These are phyloP conservation scores for Exserohilum turcica DNA, from an alignment of 2,329 filamentous ascomycete species.

Conservation along the genomic window DNA sequence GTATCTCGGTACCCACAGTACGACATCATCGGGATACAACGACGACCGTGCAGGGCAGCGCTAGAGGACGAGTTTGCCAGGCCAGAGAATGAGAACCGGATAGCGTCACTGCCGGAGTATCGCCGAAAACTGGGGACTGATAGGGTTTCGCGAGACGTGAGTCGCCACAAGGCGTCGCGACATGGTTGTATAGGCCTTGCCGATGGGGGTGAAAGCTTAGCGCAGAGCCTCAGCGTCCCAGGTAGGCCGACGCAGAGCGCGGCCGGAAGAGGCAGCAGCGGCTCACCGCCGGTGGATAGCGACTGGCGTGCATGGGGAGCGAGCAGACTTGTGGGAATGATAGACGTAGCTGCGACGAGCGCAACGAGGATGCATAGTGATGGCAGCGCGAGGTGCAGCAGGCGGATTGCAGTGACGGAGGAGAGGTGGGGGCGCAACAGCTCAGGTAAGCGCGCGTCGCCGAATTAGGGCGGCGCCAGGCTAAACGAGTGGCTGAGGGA, in stretches of 20 bases:
- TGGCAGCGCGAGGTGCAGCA: constrained; percentile 7
- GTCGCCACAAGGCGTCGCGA: constrained; percentile 29
- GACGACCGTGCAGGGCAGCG: constrained; percentile 21
- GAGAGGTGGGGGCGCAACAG: constrained; percentile 15
- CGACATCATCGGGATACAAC: constrained; percentile 34
- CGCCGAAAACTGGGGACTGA: constrained; percentile 32
- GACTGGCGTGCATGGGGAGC: constrained; percentile 11
- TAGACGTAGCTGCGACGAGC: constrained; percentile 11
- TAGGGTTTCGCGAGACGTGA: constrained; percentile 24
- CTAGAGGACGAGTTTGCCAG: constrained; percentile 31
- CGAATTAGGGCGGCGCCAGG: constrained; percentile 18
- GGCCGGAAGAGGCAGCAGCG: constrained; percentile 26
- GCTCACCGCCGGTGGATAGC: constrained; percentile 19
- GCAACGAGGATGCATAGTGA: constrained; percentile 20
- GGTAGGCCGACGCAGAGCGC: constrained; percentile 24
- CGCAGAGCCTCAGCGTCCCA: constrained; percentile 33
- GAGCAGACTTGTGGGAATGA: constrained; percentile 10
- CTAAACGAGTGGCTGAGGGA: constrained; percentile 11
- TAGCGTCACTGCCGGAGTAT: constrained; percentile 32
- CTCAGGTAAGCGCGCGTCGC: constrained; percentile 23
- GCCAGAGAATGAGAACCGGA: constrained; percentile 36
- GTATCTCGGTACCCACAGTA: constrained; percentile 35
- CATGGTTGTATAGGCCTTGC: constrained; percentile 18
- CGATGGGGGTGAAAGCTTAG: constrained; percentile 22
- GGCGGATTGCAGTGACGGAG: constrained; percentile 24